Evolutionary conservation across 2,329 filamentous ascomycete genomes (phyloP), one percentile per base, ranked within the genome.

Genomic region (Apiospora koreana): DNA sequence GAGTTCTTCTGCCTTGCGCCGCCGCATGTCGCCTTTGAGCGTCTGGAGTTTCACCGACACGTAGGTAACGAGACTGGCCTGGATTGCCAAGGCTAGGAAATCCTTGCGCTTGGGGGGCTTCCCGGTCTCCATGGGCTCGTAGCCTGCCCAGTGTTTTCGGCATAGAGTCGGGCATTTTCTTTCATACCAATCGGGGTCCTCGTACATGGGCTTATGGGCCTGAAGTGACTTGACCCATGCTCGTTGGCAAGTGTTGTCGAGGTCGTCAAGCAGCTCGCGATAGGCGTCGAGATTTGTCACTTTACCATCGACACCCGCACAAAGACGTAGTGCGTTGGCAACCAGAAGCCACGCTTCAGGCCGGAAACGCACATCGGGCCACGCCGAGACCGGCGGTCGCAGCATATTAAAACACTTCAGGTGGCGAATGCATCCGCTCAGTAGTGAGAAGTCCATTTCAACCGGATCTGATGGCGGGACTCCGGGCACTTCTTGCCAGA

Each of bases 101-200:
- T 78, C 76, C 42, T 76, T 77, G 21, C 78, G 76, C 69, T 78
- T 79, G 3, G 78, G 77, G 18, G 78, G 74, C 69, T 78, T 79
- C 28, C 78, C 77, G 1, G 77, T 73, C 65, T 78, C 78, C 78
- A 79, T 79, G 28, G 78, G 78, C 70, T 79, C 78, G 66, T 74
- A 79, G 66, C 74, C 75, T 8, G 77, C 72, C 78, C 78, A 79
- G 67, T 79, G 77, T 65, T 75, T 77, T 42, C 71, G 71, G 28
- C 76, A 72, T 23, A 78, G 73, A 2, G 54, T 72, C 3, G 77
- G 77, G 1, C 78, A 75, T 48, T 77, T 75, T 8, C 69, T 69
- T 1, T 79, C 76, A 67, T 75, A 76, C 78, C 78, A 79, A 48
- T 79, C 74, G 2, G 77, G 76, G 65, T 79, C 78, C 65, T 79